Evolutionary conservation across 2,329 filamentous ascomycete genomes (phyloP), one percentile per base, ranked within the genome.

Genomic region (Colletotrichum sublineola): DNA sequence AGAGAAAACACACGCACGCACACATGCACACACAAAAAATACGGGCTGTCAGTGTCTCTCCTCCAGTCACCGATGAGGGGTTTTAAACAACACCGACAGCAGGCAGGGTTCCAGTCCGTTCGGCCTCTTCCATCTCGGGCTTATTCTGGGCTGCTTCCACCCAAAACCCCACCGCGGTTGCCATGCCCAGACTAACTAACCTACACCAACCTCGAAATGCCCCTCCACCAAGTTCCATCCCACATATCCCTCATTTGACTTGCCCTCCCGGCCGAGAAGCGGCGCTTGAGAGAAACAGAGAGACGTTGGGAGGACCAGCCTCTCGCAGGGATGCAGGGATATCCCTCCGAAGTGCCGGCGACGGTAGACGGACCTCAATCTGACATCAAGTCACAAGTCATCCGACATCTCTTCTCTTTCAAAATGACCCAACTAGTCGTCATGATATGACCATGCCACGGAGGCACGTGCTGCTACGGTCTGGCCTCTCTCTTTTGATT

Each of bases 101-200:
- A 72, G 69, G 36, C 66, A 72, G 69, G 69, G 69, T 69, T 69
- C 60, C 38, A 61, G 20, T 67, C 40, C n/a, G 7, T 46, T 62
- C 48, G 38, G 56, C 65, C 52, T 67, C 64, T 68, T 42, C 68
- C 56, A 60, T 65, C 66, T 72, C 69, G 69, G 69, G 69, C 69
- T 72, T 72, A 72, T 69, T 72, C 69, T 72, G 69, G 69, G 66
- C 66, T 72, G 29, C 68, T 71, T 63, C 52, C 68, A 71, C 68
- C 36, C 29, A 20, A 44, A 68, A 71, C 63, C 63, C 68, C 65
- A 71, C 68, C 52, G 31, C 36, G 11, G 11, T 52, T 67, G 31
- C 64, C 68, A 63, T 58, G 68, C 52, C 64, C 64, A 71, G 68
- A 71, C 24, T 24, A 24, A 24, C 24, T 24, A 24, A 24, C 67